A percentile compares a stretch with the other conserved stretches of the same genome.
phyloP scores from a whole-genome alignment of 345 rosid genomes.

The Litchi chinensis region DNA sequence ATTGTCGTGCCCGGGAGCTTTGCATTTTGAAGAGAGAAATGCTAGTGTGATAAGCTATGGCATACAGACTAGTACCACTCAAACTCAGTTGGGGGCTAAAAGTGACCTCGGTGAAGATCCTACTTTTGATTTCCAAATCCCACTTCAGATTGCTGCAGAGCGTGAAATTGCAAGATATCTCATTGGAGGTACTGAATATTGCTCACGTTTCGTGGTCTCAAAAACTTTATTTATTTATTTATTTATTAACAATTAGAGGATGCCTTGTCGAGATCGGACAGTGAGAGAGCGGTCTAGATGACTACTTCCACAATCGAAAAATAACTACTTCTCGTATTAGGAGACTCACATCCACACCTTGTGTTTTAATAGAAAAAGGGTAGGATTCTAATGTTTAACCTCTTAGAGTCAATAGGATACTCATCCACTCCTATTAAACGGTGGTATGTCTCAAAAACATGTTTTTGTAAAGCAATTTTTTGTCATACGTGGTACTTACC shows the following conservation, averaged over 20 bases:
- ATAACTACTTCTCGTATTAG: too few relatives aligned
- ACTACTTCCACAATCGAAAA: too few relatives aligned
- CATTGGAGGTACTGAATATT: conserved; percentile 51
- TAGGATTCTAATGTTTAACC: too few relatives aligned
- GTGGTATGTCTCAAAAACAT: too few relatives aligned
- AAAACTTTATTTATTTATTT: too few relatives aligned
- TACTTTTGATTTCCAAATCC: conserved; percentile 79
- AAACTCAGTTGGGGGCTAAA: conserved; percentile 41
- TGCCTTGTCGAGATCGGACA: too few relatives aligned
- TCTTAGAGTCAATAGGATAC: too few relatives aligned
- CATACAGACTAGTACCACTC: conserved; percentile 82
- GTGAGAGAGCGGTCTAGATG: too few relatives aligned
- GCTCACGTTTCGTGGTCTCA: background rate
- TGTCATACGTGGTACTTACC: background rate
- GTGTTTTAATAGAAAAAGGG: too few relatives aligned
- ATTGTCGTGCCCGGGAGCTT: conserved; percentile 65
- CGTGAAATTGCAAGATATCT: conserved; percentile 88
- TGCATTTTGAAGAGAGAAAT: conserved; percentile 63
- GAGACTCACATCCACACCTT: too few relatives aligned
- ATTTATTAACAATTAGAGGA: background rate
- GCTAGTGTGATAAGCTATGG: conserved; percentile 73
- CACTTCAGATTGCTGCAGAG: conserved; percentile 89
- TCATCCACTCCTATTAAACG: background rate
- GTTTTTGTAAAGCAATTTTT: background rate
- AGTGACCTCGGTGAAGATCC: conserved; percentile 53